Base-by-base conservation (phyloP, 257 asterid genomes). In the Ophiorrhiza pumila region DNA sequence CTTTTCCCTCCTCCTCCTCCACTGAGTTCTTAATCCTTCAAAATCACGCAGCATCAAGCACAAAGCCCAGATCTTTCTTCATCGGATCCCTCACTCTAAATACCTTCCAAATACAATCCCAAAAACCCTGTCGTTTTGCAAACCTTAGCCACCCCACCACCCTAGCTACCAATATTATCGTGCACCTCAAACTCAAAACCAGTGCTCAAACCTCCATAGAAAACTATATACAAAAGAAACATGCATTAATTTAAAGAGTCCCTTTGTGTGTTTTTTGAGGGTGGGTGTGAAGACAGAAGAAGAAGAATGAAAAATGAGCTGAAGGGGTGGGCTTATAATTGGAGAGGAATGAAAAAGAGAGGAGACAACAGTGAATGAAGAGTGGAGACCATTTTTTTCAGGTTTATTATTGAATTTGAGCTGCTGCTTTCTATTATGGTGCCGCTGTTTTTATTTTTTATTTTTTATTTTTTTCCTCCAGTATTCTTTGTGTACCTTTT, bases 31-130 rank as follows among this genome's bases (percentile, higher is more conserved):
- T 57, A 70, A 70, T 70, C 41, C 82, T 85, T 90, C 91, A 87
- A 56, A 78, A 80, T 82, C 83, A 77, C 80, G 79, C 85, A 81
- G 96, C 90, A 88, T 83, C 83, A 85, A 90, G 88, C 91, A 90
- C 87, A 73, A 89, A 83, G 81, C 82, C 49, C 85, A 87, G 85
- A 86, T 85, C 90, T 84, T 82, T 88, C 91, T 82, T 84, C 81
- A 74, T 78, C 42, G 77, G 77, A 77, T 84, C 77, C 1, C 80
- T 64, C 77, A 23, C 69, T 17, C 39, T 2, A 15, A 1, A 27
- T 10, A 15, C 14, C 66, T 57, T 29, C 62, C 35, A 20, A 52
- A 18, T 7, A 55, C 46, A 70, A 53, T 53, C 7, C 65, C 74
- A 53, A 55, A 55, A 53, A 55, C 55, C 15, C 55, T 17, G 49